Evolutionary conservation across 164 flowering plant genomes (phyloP), one percentile per base, ranked within the genome.

Genomic region (Echeveria elegans): DNA sequence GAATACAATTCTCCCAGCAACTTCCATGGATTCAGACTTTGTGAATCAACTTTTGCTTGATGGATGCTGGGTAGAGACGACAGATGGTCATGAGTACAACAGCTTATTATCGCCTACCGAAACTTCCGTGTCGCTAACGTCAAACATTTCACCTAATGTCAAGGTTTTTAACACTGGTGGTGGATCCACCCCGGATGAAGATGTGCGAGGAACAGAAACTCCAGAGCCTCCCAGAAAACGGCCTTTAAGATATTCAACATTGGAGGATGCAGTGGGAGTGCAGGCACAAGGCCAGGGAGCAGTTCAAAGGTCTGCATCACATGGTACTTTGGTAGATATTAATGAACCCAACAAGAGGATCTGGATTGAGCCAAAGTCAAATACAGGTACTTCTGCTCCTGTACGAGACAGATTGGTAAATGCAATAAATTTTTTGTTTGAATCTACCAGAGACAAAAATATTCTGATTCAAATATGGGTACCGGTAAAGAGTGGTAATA

Each of bases 391-490:
- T 77, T 80, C 67, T 81, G 82, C 80, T 32, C 72, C 86, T 4
- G 83, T 92, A 70, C 84, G 69, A 41, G 81, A 82, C 30, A 92
- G 88, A 70, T 67, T 92, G 34, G 66, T 78, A 45, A 72, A 60
- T 48, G 96, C 90, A 19, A 69, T 92, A 61, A 64, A 63, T 19
- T 48, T 70, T 72, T 73, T 92, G 58, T 75, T 70, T 41, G 76
- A 86, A 7, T 73, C 72, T 29, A 74, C 77, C 21, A 78, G 65
- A 63, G 79, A 80, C 16, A 75, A 72, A 64, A 81, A 88, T 75
- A 74, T 82, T 18, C 86, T 92, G 32, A 74, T 89, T 68, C 95
- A 92, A 73, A 76, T 89, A 71, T 89, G 96, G 98, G 85, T 88
- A 40, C 95, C 98, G 7, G 45, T 81, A 24, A 78, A 74, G 65